Conservation (phyloP, 2,329 filamentous ascomycete species). For the Laburnicola sp. region DNA sequence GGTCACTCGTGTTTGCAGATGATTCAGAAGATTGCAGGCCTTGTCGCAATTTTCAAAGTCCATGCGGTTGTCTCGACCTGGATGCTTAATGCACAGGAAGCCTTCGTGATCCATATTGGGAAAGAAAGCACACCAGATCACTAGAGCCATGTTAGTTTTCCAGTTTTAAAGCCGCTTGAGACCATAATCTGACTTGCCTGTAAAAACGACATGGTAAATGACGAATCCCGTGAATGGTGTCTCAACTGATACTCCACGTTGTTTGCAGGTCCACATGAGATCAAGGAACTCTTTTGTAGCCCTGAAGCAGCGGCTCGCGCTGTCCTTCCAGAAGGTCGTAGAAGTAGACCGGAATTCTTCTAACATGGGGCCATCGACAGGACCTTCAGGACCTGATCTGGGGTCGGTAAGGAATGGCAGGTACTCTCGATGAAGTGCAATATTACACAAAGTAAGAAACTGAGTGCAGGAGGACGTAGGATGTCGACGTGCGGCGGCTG, state of each 20-base stretch:
- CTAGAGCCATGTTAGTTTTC: slow-evolving; percentile 26
- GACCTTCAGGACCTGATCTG: slow-evolving; percentile 55
- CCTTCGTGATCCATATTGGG: slow-evolving; percentile 66
- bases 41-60: slow-evolving; percentile 1
- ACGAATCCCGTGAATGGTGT: slow-evolving; percentile 70
- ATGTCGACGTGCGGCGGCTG: slow-evolving; percentile 63
- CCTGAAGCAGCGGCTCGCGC: slow-evolving; percentile 64
- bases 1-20: slow-evolving; percentile 33
- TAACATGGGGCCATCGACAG: slow-evolving; percentile 63
- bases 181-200: slow-evolving; percentile 44
- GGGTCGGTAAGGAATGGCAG: slow-evolving; percentile 66
- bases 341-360: slow-evolving; percentile 45
- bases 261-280: slow-evolving; percentile 64
- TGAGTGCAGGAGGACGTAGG: slow-evolving; percentile 69
- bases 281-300: slow-evolving; percentile 66
- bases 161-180: not conserved
- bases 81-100: slow-evolving; percentile 52
- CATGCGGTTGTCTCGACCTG: not conserved
- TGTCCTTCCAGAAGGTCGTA: slow-evolving; percentile 62
- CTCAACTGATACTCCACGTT: slow-evolving; percentile 64
- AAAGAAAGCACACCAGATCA: slow-evolving; percentile 68
- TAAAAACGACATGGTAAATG: slow-evolving; percentile 67
- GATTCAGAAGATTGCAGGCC: not conserved
- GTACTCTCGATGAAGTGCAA: slow-evolving; percentile 70
- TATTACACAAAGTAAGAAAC: slow-evolving; percentile 65